Conservation (phyloP, 73 alveolate species). For the Paramecium caudatum region DNA sequence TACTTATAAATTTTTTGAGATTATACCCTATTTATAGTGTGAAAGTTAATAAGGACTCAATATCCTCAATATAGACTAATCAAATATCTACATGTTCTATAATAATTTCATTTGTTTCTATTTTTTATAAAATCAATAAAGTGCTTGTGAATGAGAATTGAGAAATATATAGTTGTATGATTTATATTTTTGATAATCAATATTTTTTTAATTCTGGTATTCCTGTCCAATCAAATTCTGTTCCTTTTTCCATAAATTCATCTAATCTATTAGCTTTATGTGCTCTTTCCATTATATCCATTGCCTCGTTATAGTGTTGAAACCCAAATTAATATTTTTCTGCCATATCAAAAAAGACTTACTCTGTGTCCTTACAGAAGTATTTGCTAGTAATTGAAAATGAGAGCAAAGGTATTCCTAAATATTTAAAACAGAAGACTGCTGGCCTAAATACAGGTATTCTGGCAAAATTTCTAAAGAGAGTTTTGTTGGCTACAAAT, state of each 20-base stretch:
- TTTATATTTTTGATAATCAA: conserved; percentile 27
- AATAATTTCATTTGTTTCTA: too few relatives aligned
- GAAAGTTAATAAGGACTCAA: too few relatives aligned
- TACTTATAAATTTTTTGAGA: too few relatives aligned
- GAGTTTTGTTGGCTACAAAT: neutral
- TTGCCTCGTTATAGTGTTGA: conserved; percentile 32
- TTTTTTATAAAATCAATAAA: too few relatives aligned
- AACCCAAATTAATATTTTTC: conserved; percentile 59
- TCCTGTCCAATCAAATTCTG: conserved; percentile 58
- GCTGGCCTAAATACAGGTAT: conserved; percentile 41
- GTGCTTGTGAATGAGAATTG: too few relatives aligned
- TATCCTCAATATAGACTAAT: too few relatives aligned
- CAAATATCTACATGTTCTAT: too few relatives aligned
- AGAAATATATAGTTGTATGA: too few relatives aligned
- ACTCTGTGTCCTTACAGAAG: conserved; percentile 32
- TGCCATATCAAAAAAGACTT: conserved; percentile 31
- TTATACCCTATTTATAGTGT: too few relatives aligned
- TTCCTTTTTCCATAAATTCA: conserved; percentile 49
- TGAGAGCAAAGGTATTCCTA: conserved; percentile 45
- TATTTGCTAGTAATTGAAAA: neutral
- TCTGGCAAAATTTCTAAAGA: neutral
- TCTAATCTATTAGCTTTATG: conserved; percentile 35
- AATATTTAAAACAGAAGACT: conserved; percentile 18
- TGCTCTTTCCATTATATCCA: conserved; percentile 60
- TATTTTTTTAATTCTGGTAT: conserved; percentile 62